A percentile compares a stretch with the other conserved stretches of the same genome.
Conservation (phyloP, 73 alveolate species). For the Paramecium sonneborni region DNA sequence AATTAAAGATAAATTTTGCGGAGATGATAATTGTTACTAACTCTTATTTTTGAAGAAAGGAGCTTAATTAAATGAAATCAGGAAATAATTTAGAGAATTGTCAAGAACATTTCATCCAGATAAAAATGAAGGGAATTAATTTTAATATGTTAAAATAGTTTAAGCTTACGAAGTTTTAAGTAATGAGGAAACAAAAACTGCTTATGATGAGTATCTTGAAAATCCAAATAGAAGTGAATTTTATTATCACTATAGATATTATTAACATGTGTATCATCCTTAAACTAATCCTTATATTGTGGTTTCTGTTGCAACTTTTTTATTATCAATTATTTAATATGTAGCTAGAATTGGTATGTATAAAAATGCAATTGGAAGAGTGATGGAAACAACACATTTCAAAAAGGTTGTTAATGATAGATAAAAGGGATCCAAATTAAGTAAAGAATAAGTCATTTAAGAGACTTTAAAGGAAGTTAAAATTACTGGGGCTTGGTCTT, state of each 20-base stretch:
- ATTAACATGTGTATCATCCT: constrained; percentile 40
- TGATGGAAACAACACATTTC: constrained; percentile 45
- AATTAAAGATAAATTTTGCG: constrained; percentile 49
- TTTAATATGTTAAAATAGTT: constrained; percentile 12
- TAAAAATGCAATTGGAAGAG: constrained; percentile 37
- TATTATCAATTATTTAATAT: constrained; percentile 29
- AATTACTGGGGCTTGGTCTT: constrained; percentile 43
- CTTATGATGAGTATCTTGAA: constrained; percentile 29
- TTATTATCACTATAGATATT: constrained; percentile 41
- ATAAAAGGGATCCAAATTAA: not conserved
- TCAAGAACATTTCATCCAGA: constrained; percentile 46
- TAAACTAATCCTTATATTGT: constrained; percentile 45
- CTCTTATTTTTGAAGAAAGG: not conserved
- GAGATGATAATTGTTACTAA: constrained; percentile 42
- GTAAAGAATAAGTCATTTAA: not conserved
- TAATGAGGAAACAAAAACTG: constrained; percentile 19
- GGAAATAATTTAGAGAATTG: constrained; percentile 33
- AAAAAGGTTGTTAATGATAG: constrained; percentile 25
- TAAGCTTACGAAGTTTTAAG: constrained; percentile 52
- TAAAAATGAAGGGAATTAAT: constrained; percentile 30
- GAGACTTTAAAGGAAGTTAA: constrained; percentile 26
- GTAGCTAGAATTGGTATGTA: constrained; percentile 43
- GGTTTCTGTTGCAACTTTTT: not conserved
- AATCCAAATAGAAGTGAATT: constrained; percentile 56
- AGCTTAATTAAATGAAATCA: not conserved